Evolutionary conservation across 1,139 yeast genomes (phyloP).

Genomic region (Kodamaea anthophila): DNA sequence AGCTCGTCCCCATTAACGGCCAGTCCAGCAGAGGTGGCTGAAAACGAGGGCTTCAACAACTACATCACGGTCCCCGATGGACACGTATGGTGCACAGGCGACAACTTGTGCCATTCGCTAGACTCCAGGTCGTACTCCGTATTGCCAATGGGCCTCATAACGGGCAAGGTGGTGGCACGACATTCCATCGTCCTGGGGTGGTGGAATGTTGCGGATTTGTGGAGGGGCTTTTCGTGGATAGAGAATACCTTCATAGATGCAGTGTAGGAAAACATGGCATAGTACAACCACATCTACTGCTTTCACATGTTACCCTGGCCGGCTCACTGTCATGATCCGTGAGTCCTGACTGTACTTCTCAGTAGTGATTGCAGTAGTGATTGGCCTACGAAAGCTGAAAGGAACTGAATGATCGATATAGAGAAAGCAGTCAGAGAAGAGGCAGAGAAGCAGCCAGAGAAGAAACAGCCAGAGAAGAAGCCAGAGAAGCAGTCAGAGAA

Average conservation of each 20-base stretch:
- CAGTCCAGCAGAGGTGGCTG: slow-evolving; percentile 21
- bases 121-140: slow-evolving; percentile 89
- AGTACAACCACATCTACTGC: too few relatives aligned
- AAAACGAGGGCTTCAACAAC: slow-evolving; percentile 46
- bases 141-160: slow-evolving; percentile 79
- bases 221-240: slow-evolving; percentile 45
- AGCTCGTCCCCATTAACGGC: slow-evolving; percentile 48
- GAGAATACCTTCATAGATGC: slow-evolving; percentile 33
- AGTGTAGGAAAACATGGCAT: too few relatives aligned
- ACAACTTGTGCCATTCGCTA: slow-evolving; percentile 78
- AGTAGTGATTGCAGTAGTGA: background rate
- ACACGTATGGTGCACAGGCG: slow-evolving; percentile 97
- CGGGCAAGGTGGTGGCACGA: slow-evolving; percentile 81
- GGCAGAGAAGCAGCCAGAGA: too few relatives aligned
- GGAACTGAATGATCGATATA: too few relatives aligned
- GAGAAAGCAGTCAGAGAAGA: too few relatives aligned
- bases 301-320: too few relatives aligned
- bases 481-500: too few relatives aligned
- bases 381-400: too few relatives aligned
- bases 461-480: too few relatives aligned
- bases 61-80: slow-evolving; percentile 75
- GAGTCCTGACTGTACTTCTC: too few relatives aligned
- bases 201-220: slow-evolving; percentile 26
- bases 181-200: slow-evolving; percentile 26
- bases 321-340: too few relatives aligned